A percentile compares a stretch with the other conserved stretches of the same genome.
Conservation (phyloP, 2,329 filamentous ascomycete genomes). For the Epichloe gansuensis region DNA sequence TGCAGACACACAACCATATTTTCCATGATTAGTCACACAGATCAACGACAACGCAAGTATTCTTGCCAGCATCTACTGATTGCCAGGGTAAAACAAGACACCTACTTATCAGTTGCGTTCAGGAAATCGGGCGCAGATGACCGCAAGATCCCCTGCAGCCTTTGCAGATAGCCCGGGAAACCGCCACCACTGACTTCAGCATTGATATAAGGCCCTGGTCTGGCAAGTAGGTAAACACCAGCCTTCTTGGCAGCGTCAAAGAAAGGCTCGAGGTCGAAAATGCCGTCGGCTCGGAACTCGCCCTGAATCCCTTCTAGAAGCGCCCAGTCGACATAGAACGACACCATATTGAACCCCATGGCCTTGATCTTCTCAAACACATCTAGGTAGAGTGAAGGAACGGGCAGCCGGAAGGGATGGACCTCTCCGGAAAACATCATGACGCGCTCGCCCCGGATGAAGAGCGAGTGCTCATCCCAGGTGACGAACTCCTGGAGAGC, state of each 20-base stretch:
- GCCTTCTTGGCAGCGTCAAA: conserved; percentile 62
- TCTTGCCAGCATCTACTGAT: background rate
- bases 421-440: conserved; percentile 65
- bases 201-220: conserved; percentile 66
- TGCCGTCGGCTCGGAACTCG: conserved; percentile 55
- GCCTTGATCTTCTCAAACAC: conserved; percentile 75
- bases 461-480: conserved; percentile 62
- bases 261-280: conserved; percentile 63
- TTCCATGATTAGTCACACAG: background rate
- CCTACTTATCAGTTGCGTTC: conserved; percentile 52
- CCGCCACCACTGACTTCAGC: conserved; percentile 67
- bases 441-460: conserved; percentile 55
- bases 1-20: conserved; percentile 11
- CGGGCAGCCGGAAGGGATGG: conserved; percentile 49
- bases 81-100: background rate
- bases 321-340: conserved; percentile 72
- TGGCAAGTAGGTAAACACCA: conserved; percentile 65
- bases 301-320: conserved; percentile 63
- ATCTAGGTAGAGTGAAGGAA: conserved; percentile 46
- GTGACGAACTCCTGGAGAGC: conserved; percentile 37
- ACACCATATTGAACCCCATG: conserved; percentile 67
- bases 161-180: conserved; percentile 68
- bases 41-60: background rate
- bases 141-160: conserved; percentile 51
- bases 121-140: conserved; percentile 51